A percentile compares a stretch with the other conserved stretches of the same genome.
Conservation (phyloP, 768 basidiomycete genomes). For the Mycena rebaudengoi region DNA sequence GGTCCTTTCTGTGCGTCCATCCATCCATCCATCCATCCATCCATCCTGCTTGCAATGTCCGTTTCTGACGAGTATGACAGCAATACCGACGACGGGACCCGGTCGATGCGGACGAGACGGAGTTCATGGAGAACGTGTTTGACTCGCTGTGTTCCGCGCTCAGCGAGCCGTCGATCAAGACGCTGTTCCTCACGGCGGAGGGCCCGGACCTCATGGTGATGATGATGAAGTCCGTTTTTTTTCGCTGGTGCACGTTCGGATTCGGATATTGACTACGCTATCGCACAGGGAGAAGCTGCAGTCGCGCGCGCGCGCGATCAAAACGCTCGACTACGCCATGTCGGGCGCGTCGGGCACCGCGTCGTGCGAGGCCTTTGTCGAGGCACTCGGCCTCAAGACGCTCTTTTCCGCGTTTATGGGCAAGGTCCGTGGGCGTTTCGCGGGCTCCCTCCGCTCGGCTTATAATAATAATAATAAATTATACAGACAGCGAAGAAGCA, state of each 20-base stretch:
- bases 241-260: background rate
- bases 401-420: constrained; percentile 94
- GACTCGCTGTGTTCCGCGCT: constrained; percentile 89
- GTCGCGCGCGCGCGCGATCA: constrained; percentile 85
- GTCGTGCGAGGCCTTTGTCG: constrained; percentile 86
- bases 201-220: constrained; percentile 98
- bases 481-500: constrained; percentile 68
- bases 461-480: constrained; percentile 18
- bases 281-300: constrained; percentile 78
- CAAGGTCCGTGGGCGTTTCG: constrained; percentile 63
- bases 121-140: constrained; percentile 98
- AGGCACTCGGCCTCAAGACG: constrained; percentile 87
- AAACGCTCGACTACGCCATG: constrained; percentile 91
- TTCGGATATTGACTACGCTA: constrained; percentile 7
- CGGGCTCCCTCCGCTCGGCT: background rate
- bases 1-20: constrained; percentile 77
- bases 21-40: no score
- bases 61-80: constrained; percentile 48
- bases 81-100: constrained; percentile 91
- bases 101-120: constrained; percentile 85
- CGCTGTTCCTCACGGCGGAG: constrained; percentile 86
- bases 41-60: no score
- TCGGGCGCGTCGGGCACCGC: constrained; percentile 75
- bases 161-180: constrained; percentile 80
- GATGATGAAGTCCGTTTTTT: constrained; percentile 86